phyloP scores from a whole-genome alignment of 23 red algal genomes.

The Gracilaria domingensis region DNA sequence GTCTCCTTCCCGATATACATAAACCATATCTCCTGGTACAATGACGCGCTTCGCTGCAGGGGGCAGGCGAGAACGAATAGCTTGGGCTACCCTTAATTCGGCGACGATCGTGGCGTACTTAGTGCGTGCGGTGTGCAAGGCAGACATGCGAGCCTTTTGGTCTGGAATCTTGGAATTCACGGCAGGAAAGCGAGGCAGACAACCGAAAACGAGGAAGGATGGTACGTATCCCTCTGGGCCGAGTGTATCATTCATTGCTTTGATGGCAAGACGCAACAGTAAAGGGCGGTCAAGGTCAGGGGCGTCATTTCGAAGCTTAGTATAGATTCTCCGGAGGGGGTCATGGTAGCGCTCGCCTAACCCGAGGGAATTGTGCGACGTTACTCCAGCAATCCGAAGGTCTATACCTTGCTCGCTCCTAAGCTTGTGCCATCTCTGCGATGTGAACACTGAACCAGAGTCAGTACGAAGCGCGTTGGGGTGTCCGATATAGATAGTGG shows the following conservation, averaged over 20 bases:
- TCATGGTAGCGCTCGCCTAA: constrained; percentile 39
- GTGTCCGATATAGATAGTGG: constrained; percentile 19
- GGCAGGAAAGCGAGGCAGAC: neutral
- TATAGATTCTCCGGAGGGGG: neutral
- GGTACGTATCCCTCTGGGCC: constrained; percentile 35
- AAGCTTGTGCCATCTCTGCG: neutral
- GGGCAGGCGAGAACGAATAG: neutral
- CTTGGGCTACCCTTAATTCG: neutral
- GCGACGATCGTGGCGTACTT: too few relatives aligned
- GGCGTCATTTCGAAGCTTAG: constrained; percentile 4
- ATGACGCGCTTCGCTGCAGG: constrained; percentile 21
- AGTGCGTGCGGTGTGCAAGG: too few relatives aligned
- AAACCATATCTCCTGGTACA: constrained; percentile 4
- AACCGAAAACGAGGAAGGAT: constrained; percentile 23
- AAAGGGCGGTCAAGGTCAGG: constrained; percentile 2
- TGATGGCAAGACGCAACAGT: constrained; percentile 8
- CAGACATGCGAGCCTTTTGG: too few relatives aligned
- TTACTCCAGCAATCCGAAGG: neutral
- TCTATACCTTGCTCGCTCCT: constrained; percentile 2
- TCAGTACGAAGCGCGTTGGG: neutral
- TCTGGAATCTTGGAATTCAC: too few relatives aligned
- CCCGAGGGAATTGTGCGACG: neutral
- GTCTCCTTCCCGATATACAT: constrained; percentile 25
- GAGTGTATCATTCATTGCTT: constrained; percentile 48
- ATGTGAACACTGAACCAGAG: constrained; percentile 3